Evolutionary conservation across 108 stramenopile genomes (phyloP), one percentile per base, ranked within the genome.

Genomic region (Skeletonema tropicum): DNA sequence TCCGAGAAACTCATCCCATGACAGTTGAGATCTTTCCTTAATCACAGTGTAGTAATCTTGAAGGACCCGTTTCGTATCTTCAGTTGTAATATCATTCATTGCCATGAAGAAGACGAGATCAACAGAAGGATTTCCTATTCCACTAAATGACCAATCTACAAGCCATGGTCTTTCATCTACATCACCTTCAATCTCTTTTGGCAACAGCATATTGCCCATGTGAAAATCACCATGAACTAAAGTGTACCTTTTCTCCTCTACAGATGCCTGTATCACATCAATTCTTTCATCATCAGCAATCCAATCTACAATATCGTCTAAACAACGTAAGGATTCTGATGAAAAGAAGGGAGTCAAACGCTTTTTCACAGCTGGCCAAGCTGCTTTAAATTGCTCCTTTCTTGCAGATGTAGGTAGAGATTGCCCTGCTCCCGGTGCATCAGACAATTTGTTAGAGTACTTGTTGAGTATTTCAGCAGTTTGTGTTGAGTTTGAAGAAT

Each of bases 71-170:
- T 52, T 29, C 14, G 63, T 30, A 42, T 25, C 15, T 62, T 72
- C 11, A 13, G 71, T 31, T 33, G 48, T 58, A 14, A 31, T 17
- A 10, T 31, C 32, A 19, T 63, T 35, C 49, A 30, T 49, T 26
- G 38, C 75, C 33, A 80, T 26, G 58, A 86, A 86, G 66, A 86
- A 86, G 12, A 78, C 85, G 41, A 86, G 69, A 68, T 86, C 85
- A 21, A 83, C 55, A 60, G 79, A 36, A 3, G 85, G 85, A 64
- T 86, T 83, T 17, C 79, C 85, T 32, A 69, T 46, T 15, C 86
- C 86, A 39, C 62, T 52, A 35, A 80, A 77, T 3, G 83, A 76
- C 78, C 78, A 86, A 60, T 86, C 86, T 8, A 86, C 64, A 6
- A 86, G 60, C 59, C 66, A 69, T 9, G 75, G 76, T n/a, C 26